These are phyloP conservation scores for Dimargaris verticillata DNA, from an alignment of 192 early-diverging fungal species.

Conservation along the genomic window DNA sequence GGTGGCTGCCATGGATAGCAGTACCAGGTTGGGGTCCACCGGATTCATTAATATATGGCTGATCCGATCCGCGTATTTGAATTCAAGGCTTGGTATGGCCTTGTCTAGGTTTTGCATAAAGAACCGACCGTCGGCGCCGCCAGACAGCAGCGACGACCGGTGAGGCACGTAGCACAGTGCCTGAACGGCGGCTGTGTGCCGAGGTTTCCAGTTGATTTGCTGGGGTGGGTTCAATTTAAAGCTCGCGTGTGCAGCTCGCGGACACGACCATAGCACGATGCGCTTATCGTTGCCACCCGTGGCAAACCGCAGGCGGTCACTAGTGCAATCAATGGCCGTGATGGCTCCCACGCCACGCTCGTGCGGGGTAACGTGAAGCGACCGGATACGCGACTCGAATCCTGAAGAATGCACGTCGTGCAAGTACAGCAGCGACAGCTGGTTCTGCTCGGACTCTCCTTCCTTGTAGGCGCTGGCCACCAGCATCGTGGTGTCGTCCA, in stretches of 20 bases:
- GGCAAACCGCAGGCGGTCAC: neutral
- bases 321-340: neutral
- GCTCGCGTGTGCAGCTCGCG: neutral
- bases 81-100: neutral
- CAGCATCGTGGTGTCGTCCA: neutral
- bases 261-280: neutral
- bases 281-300: neutral
- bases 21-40: neutral
- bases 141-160: neutral
- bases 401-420: neutral
- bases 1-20: neutral
- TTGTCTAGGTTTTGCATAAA: constrained; percentile 1
- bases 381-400: neutral
- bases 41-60: neutral
- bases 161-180: neutral
- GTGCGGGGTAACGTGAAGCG: neutral
- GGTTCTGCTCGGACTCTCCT: neutral
- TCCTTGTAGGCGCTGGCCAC: neutral
- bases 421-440: neutral
- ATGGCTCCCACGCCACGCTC: neutral
- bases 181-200: neutral
- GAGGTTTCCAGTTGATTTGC: neutral
- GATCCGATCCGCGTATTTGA: constrained; percentile 5
- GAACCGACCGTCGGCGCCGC: constrained; percentile 1
- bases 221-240: neutral